A percentile compares a stretch with the other conserved stretches of the same genome.
These are phyloP conservation scores for Trichoderma sp. DNA, from an alignment of 2,329 filamentous ascomycete genomes.

Conservation along the genomic window DNA sequence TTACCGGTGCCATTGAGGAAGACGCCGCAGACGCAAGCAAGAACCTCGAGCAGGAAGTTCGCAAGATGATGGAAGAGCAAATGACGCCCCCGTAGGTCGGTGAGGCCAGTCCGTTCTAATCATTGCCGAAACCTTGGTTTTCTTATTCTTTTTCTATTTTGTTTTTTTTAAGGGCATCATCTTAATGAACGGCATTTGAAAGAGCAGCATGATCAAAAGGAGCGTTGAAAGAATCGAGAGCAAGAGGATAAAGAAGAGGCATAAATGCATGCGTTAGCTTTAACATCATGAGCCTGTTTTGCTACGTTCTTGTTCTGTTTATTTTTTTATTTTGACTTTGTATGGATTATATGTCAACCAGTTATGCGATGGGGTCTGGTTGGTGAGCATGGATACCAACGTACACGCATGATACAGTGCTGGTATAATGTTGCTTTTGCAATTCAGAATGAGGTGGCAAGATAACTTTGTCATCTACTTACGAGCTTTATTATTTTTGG, in stretches of 20 bases:
- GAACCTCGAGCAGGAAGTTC: constrained; percentile 48
- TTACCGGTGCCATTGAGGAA: constrained; percentile 46
- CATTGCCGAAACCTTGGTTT: constrained; percentile 13
- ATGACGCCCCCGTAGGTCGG: constrained; percentile 42
- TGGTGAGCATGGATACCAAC: neutral
- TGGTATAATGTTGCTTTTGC: neutral
- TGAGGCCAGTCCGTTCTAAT: neutral
- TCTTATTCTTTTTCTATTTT: neutral
- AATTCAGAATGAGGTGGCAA: neutral
- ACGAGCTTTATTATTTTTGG: neutral
- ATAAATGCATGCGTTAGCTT: neutral
- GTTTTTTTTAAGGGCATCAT: neutral
- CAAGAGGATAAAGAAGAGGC: neutral
- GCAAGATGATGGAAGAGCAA: constrained; percentile 44
- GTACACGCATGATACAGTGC: neutral
- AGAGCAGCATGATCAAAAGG: neutral
- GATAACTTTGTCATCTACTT: neutral
- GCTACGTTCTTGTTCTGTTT: neutral
- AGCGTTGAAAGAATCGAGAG: neutral
- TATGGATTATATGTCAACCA: neutral
- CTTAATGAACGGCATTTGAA: neutral
- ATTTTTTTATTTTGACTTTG: neutral
- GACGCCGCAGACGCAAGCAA: constrained; percentile 33
- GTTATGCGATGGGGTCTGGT: neutral
- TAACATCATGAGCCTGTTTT: neutral